Conservation (phyloP, 257 asterid genomes). For the Petrea volubilis region DNA sequence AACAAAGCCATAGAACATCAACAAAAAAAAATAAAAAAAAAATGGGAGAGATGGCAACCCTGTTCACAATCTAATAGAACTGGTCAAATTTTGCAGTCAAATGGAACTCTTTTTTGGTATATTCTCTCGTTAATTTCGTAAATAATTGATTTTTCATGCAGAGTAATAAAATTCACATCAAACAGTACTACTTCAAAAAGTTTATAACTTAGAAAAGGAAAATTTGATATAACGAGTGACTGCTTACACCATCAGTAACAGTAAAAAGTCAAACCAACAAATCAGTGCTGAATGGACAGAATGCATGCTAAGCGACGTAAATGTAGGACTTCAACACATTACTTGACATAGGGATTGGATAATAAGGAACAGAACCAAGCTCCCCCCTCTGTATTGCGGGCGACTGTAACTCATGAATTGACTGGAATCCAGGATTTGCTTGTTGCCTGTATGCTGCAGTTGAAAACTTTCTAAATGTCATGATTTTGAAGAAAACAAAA, state of each 20-base stretch:
- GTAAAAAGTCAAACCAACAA: constrained; percentile 4
- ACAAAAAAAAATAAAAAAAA: no score
- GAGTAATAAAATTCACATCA: constrained; percentile 9
- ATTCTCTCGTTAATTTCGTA: neutral
- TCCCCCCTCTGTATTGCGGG: constrained; percentile 30
- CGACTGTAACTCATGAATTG: constrained; percentile 43
- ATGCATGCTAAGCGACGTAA: neutral
- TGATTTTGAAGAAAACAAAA: constrained; percentile 21
- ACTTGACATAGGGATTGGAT: constrained; percentile 42
- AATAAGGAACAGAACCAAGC: constrained; percentile 43
- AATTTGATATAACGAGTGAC: neutral
- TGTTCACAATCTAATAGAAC: neutral
- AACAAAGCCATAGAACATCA: constrained; percentile 4
- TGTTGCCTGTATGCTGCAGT: constrained; percentile 71
- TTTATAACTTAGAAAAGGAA: neutral
- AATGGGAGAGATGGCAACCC: neutral
- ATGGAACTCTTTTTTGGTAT: neutral
- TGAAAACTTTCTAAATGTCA: constrained; percentile 18
- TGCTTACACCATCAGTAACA: constrained; percentile 7
- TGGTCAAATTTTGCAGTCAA: constrained; percentile 1
- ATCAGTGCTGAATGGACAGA: neutral
- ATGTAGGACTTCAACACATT: constrained; percentile 22
- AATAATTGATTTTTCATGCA: neutral
- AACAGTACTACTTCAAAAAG: neutral
- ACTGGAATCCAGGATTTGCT: constrained; percentile 57